Evolutionary conservation across 805 yeast genomes (phyloP).

Genomic region (Naumovozyma castellii): DNA sequence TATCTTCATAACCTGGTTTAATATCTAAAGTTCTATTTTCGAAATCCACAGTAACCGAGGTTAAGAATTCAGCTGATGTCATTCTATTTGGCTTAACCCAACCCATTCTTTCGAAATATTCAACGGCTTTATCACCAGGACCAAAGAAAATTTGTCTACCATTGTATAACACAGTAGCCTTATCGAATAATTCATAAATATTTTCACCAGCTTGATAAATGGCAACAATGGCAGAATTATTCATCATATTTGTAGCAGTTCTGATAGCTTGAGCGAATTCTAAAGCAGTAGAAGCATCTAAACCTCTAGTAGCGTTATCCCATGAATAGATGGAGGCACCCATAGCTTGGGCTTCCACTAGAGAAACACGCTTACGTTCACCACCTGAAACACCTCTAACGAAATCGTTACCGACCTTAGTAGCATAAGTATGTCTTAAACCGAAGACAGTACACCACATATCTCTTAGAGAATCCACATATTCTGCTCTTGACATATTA

Average conservation of each 20-base stretch:
- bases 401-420: conserved; percentile 59
- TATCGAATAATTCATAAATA: conserved; percentile 51
- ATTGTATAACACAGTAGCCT: conserved; percentile 48
- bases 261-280: conserved; percentile 54
- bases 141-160: conserved; percentile 59
- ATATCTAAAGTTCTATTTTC: conserved; percentile 42
- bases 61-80: conserved; percentile 59
- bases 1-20: conserved; percentile 39
- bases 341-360: conserved; percentile 52
- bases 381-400: conserved; percentile 68
- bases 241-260: conserved; percentile 46
- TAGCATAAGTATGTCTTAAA: conserved; percentile 48
- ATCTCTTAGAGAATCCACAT: conserved; percentile 33
- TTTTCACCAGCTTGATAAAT: conserved; percentile 63
- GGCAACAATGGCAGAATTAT: conserved; percentile 52
- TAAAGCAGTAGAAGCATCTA: conserved; percentile 61
- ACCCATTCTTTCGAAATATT: conserved; percentile 51
- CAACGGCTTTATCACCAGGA: conserved; percentile 42
- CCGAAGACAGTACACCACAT: conserved; percentile 41
- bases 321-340: conserved; percentile 49
- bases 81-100: conserved; percentile 52
- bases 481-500: conserved; percentile 32
- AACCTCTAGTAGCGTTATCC: conserved; percentile 65
- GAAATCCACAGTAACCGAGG: conserved; percentile 55
- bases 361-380: conserved; percentile 61